Evolutionary conservation across 2,329 filamentous ascomycete species (phyloP).

Genomic region (Albophoma yamanashiensis): DNA sequence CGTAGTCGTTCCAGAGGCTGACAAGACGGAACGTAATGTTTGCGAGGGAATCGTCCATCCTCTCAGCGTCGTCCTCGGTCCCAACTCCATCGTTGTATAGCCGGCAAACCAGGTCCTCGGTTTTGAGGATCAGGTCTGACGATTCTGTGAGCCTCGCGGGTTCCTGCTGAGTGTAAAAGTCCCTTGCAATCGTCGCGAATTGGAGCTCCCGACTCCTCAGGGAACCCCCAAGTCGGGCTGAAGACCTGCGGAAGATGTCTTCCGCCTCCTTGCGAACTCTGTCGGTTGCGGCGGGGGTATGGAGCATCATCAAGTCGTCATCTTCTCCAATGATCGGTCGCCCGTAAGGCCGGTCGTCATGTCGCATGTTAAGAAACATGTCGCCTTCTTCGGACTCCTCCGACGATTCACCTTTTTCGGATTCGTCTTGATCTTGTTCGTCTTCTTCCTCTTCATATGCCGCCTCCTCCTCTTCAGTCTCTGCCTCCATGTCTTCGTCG

Average conservation of each 20-base stretch:
- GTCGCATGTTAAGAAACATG: conserved; percentile 38
- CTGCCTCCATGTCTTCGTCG: conserved; percentile 23
- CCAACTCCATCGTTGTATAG: conserved; percentile 55
- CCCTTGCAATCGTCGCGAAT: conserved; percentile 62
- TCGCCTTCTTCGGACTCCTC: conserved; percentile 32
- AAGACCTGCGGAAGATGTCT: conserved; percentile 42
- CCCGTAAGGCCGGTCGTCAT: conserved; percentile 27
- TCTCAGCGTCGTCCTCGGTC: conserved; percentile 42
- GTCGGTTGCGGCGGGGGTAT: conserved; percentile 42
- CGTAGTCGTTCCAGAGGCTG: conserved; percentile 45
- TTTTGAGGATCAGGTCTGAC: conserved; percentile 61
- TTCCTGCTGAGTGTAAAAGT: conserved; percentile 47
- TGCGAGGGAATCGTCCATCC: conserved; percentile 45
- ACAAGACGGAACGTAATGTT: conserved; percentile 40
- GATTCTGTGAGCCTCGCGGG: conserved; percentile 56
- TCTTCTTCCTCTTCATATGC: conserved; percentile 28
- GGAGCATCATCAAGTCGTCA: conserved; percentile 43
- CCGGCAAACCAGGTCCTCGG: conserved; percentile 57
- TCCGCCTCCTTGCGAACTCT: conserved; percentile 45
- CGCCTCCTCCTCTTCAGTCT: conserved; percentile 23
- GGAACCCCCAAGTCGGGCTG: conserved; percentile 29
- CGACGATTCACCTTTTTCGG: conserved; percentile 18
- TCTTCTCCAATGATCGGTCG: conserved; percentile 30
- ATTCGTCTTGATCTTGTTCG: conserved; percentile 8
- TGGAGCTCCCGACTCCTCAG: conserved; percentile 45